Conservation (phyloP, 2,329 filamentous ascomycete genomes). For the Diplodia scrobiculata region DNA sequence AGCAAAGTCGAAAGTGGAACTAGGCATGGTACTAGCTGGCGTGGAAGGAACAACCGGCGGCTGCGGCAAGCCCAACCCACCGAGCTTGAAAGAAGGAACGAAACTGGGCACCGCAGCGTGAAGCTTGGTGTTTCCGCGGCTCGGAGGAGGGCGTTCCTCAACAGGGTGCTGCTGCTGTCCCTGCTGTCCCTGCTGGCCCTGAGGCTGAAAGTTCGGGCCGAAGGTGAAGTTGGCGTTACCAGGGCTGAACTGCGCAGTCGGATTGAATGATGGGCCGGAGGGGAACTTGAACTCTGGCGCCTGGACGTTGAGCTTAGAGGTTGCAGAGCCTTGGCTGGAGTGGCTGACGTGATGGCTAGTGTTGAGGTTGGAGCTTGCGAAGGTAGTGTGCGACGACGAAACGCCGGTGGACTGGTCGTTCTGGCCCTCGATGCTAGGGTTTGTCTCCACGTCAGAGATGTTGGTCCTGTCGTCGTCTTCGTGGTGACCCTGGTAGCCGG, state of each 20-base stretch:
- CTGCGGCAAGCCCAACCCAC: slow-evolving; percentile 20
- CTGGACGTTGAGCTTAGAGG: slow-evolving; percentile 82
- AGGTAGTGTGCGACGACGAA: slow-evolving; percentile 47
- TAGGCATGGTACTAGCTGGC: slow-evolving; percentile 19
- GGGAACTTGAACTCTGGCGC: slow-evolving; percentile 86
- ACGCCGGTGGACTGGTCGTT: slow-evolving; percentile 43
- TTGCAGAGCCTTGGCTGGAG: slow-evolving; percentile 64
- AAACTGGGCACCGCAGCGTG: slow-evolving; percentile 72
- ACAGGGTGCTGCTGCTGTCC: slow-evolving; percentile 2
- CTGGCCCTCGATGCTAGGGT: slow-evolving; percentile 44
- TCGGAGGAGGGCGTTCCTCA: slow-evolving; percentile 52
- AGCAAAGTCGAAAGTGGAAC: slow-evolving; percentile 31
- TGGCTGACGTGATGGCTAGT: slow-evolving; percentile 44
- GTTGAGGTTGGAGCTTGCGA: slow-evolving; percentile 63
- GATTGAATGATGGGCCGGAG: slow-evolving; percentile 42
- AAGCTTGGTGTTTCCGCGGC: slow-evolving; percentile 58
- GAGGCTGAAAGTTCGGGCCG: slow-evolving; percentile 48
- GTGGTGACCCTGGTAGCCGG: slow-evolving; percentile 34
- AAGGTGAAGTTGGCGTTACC: slow-evolving; percentile 45
- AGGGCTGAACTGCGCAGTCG: slow-evolving; percentile 51
- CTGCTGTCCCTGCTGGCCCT: slow-evolving; percentile 33
- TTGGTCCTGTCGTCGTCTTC: slow-evolving; percentile 47
- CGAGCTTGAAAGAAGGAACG: slow-evolving; percentile 56
- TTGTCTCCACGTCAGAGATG: slow-evolving; percentile 42
- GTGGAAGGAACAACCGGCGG: slow-evolving; percentile 12